Percentiles rank a stretch among this genome's conserved stretches.
Conservation (phyloP, 1,139 yeast genomes). For the Lodderomyces theae region DNA sequence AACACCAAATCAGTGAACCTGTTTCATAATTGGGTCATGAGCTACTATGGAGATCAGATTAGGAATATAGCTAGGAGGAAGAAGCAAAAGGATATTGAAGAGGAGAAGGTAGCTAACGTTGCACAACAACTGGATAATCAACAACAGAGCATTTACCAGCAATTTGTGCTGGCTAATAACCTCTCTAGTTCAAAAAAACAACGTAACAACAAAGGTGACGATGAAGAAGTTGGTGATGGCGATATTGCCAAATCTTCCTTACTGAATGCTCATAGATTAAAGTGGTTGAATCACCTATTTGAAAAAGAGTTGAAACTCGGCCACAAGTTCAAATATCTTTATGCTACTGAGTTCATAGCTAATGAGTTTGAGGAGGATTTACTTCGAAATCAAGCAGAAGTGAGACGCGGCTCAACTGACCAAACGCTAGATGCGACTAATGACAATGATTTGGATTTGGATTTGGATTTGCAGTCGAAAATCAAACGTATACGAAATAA, state of each 20-base stretch:
- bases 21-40: slow-evolving; percentile 33
- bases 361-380: slow-evolving; percentile 29
- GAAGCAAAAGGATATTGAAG: slow-evolving; percentile 25
- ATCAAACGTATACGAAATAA: not conserved
- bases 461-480: slow-evolving; percentile 2
- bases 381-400: slow-evolving; percentile 12
- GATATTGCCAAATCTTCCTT: slow-evolving; percentile 18
- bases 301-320: slow-evolving; percentile 47
- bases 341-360: slow-evolving; percentile 26
- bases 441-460: not conserved
- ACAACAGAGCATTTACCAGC: not conserved
- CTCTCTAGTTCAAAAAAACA: not conserved
- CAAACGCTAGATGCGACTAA: not conserved
- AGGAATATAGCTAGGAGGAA: slow-evolving; percentile 42
- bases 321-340: slow-evolving; percentile 37
- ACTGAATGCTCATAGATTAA: slow-evolving; percentile 23
- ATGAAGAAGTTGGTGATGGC: slow-evolving; percentile 25
- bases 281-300: slow-evolving; percentile 42
- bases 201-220: slow-evolving; percentile 9
- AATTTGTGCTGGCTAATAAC: not conserved
- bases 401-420: too few relatives aligned
- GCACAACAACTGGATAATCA: slow-evolving; percentile 25
- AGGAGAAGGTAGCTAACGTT: slow-evolving; percentile 26
- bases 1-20: slow-evolving; percentile 41
- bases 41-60: slow-evolving; percentile 32